Base-by-base conservation (phyloP, 2,329 filamentous ascomycete species). In the Diaporthe caulivora region DNA sequence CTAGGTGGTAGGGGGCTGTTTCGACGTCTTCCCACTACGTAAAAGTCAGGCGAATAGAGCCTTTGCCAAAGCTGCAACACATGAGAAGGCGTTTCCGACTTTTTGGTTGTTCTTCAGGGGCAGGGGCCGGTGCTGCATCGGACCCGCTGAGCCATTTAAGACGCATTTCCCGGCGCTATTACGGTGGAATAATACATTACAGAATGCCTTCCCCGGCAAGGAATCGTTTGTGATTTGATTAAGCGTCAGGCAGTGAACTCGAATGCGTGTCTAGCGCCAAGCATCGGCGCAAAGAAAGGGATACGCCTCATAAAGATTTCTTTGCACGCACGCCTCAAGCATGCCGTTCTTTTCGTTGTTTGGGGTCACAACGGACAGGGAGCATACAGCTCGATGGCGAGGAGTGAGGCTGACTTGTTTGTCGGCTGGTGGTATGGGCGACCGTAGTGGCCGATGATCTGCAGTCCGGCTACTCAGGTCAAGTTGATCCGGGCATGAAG, bases 1-100 rank as follows among this genome's bases (percentile, higher is more conserved):
- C 78, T 10, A 76, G 68, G 65, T 70, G 71, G 71, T 78, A 70
- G 78, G 55, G n/a, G 40, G 31, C 4, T 11, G 3, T 29, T 13
- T 13, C 13, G 34, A 24, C 18, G 24, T n/a, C 6, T 18, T 62
- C 29, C 18, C 44, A n/a, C 11, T 10, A 1, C 26, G 3, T 11
- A 17, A 17, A 13, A 34, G 21, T 24, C 42, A 34, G 21, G 44
- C 60, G 5, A 51, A 37, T 1, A 47, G 3, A 21, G 13, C 21
- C 24, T 18, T 62, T 5, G 15, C 58, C 37, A 21, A 37, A 42
- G 60, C 24, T 18, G 17, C 26, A 57, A 57, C 10, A 49, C 31
- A n/a, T 26, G 11, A 17, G 13, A 10, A 2, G 26, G 2, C 18
- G 5, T 15, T 47, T 62, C 24, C 4, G 40, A n/a, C 40, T 62